A percentile compares a stretch with the other conserved stretches of the same genome.
phyloP scores from a whole-genome alignment of 352 stramenopile genomes.

The Globisporangium yorkense region DNA sequence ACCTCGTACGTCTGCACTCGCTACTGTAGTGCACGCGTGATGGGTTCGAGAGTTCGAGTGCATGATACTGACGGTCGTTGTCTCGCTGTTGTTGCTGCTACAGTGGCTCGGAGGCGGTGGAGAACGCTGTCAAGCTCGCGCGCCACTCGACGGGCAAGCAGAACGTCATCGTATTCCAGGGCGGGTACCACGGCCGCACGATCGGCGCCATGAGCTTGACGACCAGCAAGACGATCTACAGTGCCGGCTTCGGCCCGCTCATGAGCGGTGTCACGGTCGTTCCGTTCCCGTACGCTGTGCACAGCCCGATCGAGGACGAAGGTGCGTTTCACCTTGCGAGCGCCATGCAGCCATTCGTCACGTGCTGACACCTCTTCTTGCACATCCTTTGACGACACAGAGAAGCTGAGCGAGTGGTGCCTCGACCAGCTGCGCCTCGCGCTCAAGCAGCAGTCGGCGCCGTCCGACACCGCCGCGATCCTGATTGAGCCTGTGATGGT shows the following conservation, averaged over 20 bases:
- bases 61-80: slow-evolving; percentile 5
- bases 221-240: slow-evolving; percentile 88
- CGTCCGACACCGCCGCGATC: slow-evolving; percentile 85
- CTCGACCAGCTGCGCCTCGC: slow-evolving; percentile 82
- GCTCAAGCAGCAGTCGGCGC: slow-evolving; percentile 88
- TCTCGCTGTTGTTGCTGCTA: slow-evolving; percentile 1
- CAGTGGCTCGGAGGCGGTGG: slow-evolving; percentile 89
- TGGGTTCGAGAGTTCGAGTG: no score
- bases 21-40: no score
- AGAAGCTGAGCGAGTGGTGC: slow-evolving; percentile 62
- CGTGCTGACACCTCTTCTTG: not conserved
- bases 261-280: slow-evolving; percentile 72
- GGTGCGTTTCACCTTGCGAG: slow-evolving; percentile 6
- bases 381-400: slow-evolving; percentile 12
- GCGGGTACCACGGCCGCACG: slow-evolving; percentile 91
- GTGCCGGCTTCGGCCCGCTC: slow-evolving; percentile 79
- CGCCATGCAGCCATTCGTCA: not conserved
- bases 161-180: slow-evolving; percentile 88
- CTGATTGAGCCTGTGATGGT: slow-evolving; percentile 88
- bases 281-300: slow-evolving; percentile 85
- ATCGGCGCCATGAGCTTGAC: slow-evolving; percentile 91
- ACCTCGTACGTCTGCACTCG: slow-evolving; percentile 31
- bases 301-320: slow-evolving; percentile 80
- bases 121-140: slow-evolving; percentile 92
- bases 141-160: slow-evolving; percentile 86